phyloP scores from a whole-genome alignment of 805 yeast genomes.

The Cyberlindnera subsufficiens region DNA sequence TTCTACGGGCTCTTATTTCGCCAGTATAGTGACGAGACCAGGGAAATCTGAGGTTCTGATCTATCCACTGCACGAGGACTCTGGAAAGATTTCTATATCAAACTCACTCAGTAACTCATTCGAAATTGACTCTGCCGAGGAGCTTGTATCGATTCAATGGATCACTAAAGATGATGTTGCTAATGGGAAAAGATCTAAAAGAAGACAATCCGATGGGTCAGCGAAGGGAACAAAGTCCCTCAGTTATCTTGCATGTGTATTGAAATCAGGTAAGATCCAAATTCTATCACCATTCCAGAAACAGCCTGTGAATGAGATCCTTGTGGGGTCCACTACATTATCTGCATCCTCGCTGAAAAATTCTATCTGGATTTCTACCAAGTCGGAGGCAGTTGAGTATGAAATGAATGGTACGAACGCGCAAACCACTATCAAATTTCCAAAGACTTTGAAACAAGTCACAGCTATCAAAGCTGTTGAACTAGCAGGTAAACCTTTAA shows the following conservation, averaged over 20 bases:
- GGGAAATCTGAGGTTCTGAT: slow-evolving; percentile 43
- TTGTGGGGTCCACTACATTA: slow-evolving; percentile 21
- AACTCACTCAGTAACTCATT: slow-evolving; percentile 25
- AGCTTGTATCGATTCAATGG: slow-evolving; percentile 35
- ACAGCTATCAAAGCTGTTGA: slow-evolving; percentile 1
- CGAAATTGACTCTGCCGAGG: slow-evolving; percentile 37
- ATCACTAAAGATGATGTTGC: slow-evolving; percentile 10
- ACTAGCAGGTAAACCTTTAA: neutral
- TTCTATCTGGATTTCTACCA: slow-evolving; percentile 25
- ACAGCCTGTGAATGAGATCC: slow-evolving; percentile 31
- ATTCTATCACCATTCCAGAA: slow-evolving; percentile 39
- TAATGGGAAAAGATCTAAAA: slow-evolving; percentile 20
- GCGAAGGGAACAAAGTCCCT: slow-evolving; percentile 11
- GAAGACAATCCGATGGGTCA: slow-evolving; percentile 17
- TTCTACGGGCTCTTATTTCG: slow-evolving; percentile 27
- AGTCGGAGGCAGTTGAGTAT: slow-evolving; percentile 15
- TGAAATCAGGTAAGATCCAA: slow-evolving; percentile 33
- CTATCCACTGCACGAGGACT: slow-evolving; percentile 23
- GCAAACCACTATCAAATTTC: slow-evolving; percentile 8
- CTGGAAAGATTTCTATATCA: slow-evolving; percentile 14
- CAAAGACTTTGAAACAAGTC: slow-evolving; percentile 9
- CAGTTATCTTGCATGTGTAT: slow-evolving; percentile 27
- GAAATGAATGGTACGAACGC: slow-evolving; percentile 14
- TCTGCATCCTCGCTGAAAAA: slow-evolving; percentile 12
- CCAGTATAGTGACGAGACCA: slow-evolving; percentile 35